Percentiles rank a stretch among this genome's conserved stretches.
Conservation (phyloP, 1,139 yeast genomes). For the Insectozyma bohioensis region DNA sequence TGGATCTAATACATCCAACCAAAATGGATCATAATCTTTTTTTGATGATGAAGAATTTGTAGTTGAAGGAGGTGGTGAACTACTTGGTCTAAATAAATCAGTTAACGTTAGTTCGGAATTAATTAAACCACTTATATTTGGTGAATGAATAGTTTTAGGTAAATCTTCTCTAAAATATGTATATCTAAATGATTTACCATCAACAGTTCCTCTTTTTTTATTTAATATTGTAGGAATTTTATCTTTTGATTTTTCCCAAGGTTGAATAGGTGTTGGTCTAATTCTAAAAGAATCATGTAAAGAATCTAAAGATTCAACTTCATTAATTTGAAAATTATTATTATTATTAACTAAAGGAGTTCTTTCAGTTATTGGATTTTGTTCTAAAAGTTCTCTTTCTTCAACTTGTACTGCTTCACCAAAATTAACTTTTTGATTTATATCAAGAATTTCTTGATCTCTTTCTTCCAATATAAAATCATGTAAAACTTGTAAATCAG, state of each 20-base stretch:
- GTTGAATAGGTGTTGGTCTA: slow-evolving; percentile 73
- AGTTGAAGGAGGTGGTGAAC: slow-evolving; percentile 13
- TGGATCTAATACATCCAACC: slow-evolving; percentile 92
- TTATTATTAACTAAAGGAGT: slow-evolving; percentile 32
- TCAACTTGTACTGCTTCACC: slow-evolving; percentile 21
- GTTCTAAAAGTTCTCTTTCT: not conserved
- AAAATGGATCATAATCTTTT: slow-evolving; percentile 51
- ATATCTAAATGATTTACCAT: slow-evolving; percentile 51
- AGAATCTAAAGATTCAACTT: slow-evolving; percentile 53
- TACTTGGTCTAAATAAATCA: slow-evolving; percentile 31
- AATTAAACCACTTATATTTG: slow-evolving; percentile 79
- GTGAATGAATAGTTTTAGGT: slow-evolving; percentile 85
- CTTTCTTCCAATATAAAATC: slow-evolving; percentile 69
- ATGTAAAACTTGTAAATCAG: slow-evolving; percentile 71
- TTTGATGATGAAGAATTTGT: slow-evolving; percentile 7
- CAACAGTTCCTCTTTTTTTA: slow-evolving; percentile 16
- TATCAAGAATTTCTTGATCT: slow-evolving; percentile 2
- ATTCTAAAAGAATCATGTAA: slow-evolving; percentile 50
- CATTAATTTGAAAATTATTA: slow-evolving; percentile 52
- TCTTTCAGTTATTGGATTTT: slow-evolving; percentile 16
- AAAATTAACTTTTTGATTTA: slow-evolving; percentile 22
- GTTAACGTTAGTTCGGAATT: slow-evolving; percentile 17
- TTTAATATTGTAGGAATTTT: slow-evolving; percentile 33
- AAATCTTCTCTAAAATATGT: slow-evolving; percentile 91
- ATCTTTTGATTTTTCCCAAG: slow-evolving; percentile 60